phyloP scores from a whole-genome alignment of 2,329 filamentous ascomycete genomes.

The Mollisia scopiformis region DNA sequence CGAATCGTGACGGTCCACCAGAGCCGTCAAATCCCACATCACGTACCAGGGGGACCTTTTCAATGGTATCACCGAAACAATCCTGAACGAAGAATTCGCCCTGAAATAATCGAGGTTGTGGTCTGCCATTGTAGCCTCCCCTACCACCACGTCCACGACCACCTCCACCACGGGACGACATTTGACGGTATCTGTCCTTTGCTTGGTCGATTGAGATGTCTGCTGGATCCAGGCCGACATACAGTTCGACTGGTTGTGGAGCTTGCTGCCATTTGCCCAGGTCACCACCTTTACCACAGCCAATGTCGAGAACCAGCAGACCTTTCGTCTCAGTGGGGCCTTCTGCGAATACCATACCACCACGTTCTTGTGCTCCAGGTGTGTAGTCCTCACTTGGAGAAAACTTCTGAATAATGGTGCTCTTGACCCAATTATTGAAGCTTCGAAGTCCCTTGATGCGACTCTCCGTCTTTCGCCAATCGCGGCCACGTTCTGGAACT shows the following conservation, averaged over 20 bases:
- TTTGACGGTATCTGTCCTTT: conserved; percentile 76
- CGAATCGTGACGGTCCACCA: conserved; percentile 68
- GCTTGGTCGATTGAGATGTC: conserved; percentile 92
- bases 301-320: conserved; percentile 87
- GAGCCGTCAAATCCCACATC: conserved; percentile 81
- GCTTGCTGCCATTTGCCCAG: conserved; percentile 95
- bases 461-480: conserved; percentile 93
- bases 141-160: conserved; percentile 55
- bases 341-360: conserved; percentile 38
- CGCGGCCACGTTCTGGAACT: conserved; percentile 88
- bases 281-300: conserved; percentile 96
- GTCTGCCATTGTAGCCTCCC: conserved; percentile 50
- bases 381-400: conserved; percentile 77
- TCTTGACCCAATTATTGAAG: conserved; percentile 99
- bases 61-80: conserved; percentile 85
- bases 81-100: conserved; percentile 90
- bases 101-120: conserved; percentile 69
- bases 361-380: conserved; percentile 59
- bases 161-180: conserved; percentile 61
- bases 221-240: conserved; percentile 92
- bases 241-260: conserved; percentile 87
- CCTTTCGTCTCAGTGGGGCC: conserved; percentile 46
- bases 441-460: conserved; percentile 92
- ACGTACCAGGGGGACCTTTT: conserved; percentile 77
- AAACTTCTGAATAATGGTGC: conserved; percentile 95